Evolutionary conservation across 495 filamentous ascomycete genomes (phyloP), one percentile per base, ranked within the genome.

Genomic region (Hyaloscypha variabilis): DNA sequence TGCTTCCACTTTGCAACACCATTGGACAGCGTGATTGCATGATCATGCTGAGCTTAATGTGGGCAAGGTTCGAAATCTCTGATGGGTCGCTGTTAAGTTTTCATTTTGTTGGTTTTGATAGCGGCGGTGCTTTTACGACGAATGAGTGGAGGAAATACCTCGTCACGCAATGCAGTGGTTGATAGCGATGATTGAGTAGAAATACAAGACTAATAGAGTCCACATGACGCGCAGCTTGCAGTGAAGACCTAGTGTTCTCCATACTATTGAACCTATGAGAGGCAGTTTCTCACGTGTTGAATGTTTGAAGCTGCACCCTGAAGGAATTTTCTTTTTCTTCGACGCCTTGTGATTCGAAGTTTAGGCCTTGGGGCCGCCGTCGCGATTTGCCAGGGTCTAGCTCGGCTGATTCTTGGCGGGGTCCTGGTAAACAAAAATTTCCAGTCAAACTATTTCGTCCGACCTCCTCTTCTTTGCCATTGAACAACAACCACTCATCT

Each of bases 51-150:
- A 57, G 60, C 64, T 61, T 71, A 24, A 63, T 64, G 25, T 64
- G 39, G 21, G 59, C 64, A 67, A 57, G 54, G 55, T 62, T 66
- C 24, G 56, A 62, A 50, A 59, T 67, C 57, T 69, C 62, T 61
- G 50, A 51, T 54, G 59, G 54, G 26, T 14, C 39, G 51, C 11
- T 63, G 46, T 56, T 60, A n/a, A n/a, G n/a, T 52, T 51, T 65
- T 71, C 67, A 58, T 59, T 66, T 66, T 69, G 58, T 68, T 63
- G 57, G 65, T 66, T 71, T 65, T 68, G 42, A 64, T 3, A 69
- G 67, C 64, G 58, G 54, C 58, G 60, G 63, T 69, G 62, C 63
- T 60, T 65, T 61, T 59, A 63, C 10, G 67, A n/a, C 62, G 52
- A 53, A 53, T 63, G 51, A 63, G 46, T 64, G 66, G 67, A 56